phyloP scores from a whole-genome alignment of 805 yeast species.

The Candida quercuum region DNA sequence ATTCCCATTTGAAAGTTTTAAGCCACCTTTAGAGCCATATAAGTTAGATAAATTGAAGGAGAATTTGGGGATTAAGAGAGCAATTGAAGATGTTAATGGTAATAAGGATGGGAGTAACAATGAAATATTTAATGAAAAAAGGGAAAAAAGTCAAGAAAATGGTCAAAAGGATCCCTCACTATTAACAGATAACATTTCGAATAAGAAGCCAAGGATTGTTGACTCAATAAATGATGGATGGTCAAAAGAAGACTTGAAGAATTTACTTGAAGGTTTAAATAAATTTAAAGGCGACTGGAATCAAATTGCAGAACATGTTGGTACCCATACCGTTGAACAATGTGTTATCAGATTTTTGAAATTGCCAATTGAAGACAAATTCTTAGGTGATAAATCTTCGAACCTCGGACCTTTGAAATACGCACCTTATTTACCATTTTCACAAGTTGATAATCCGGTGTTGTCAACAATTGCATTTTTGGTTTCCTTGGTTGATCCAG shows the following conservation, averaged over 20 bases:
- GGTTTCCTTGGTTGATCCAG: constrained; percentile 79
- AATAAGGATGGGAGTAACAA: constrained; percentile 5
- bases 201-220: constrained; percentile 31
- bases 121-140: constrained; percentile 2
- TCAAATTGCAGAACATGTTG: constrained; percentile 60
- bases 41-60: constrained; percentile 39
- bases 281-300: constrained; percentile 74
- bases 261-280: constrained; percentile 57
- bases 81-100: constrained; percentile 6
- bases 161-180: too few relatives aligned
- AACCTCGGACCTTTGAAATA: constrained; percentile 69
- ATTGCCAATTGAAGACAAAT: constrained; percentile 77
- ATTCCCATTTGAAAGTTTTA: constrained; percentile 85
- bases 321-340: constrained; percentile 66
- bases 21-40: constrained; percentile 47
- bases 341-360: constrained; percentile 76
- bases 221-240: constrained; percentile 46
- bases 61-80: constrained; percentile 17
- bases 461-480: constrained; percentile 88
- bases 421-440: constrained; percentile 79
- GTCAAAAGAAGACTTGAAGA: constrained; percentile 59
- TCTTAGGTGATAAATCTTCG: constrained; percentile 36
- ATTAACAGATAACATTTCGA: too few relatives aligned
- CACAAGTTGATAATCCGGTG: constrained; percentile 87
- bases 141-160: too few relatives aligned